phyloP scores from a whole-genome alignment of 2,329 filamentous ascomycete species.

The Xylariales sp. region DNA sequence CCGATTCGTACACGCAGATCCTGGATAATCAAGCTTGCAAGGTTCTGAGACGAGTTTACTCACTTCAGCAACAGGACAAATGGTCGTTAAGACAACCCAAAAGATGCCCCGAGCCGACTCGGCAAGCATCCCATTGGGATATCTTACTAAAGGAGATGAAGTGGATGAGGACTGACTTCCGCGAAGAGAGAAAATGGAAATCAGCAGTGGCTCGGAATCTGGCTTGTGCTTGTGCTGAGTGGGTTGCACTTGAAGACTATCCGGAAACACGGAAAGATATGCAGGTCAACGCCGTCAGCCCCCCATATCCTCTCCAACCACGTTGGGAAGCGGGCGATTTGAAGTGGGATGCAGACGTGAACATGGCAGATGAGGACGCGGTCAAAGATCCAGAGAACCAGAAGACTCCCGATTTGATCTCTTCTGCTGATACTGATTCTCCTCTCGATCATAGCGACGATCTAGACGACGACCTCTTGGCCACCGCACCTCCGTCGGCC shows the following conservation, averaged over 20 bases:
- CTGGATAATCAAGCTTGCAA: slow-evolving; percentile 84
- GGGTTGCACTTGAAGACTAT: slow-evolving; percentile 54
- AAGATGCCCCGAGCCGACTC: slow-evolving; percentile 73
- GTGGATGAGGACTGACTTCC: slow-evolving; percentile 97
- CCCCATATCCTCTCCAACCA: slow-evolving; percentile 29
- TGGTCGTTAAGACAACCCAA: slow-evolving; percentile 92
- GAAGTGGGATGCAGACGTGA: slow-evolving; percentile 14
- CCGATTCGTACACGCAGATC: slow-evolving; percentile 77
- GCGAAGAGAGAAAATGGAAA: slow-evolving; percentile 94
- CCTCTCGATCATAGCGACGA: slow-evolving; percentile 41
- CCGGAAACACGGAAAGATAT: slow-evolving; percentile 60
- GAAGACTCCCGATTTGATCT: slow-evolving; percentile 62
- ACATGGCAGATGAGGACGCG: slow-evolving; percentile 27
- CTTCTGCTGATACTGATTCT: slow-evolving; percentile 58
- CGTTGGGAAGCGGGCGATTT: slow-evolving; percentile 3
- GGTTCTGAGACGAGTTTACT: slow-evolving; percentile 80
- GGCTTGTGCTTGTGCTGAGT: slow-evolving; percentile 79
- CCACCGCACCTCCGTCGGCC: slow-evolving; percentile 63
- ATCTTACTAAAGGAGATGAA: slow-evolving; percentile 85
- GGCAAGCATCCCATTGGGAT: slow-evolving; percentile 78
- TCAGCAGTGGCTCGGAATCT: slow-evolving; percentile 72
- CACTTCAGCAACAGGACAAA: slow-evolving; percentile 83
- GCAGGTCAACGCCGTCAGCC: slow-evolving; percentile 59
- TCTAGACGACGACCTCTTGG: slow-evolving; percentile 24
- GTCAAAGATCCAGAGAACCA: slow-evolving; percentile 37